Evolutionary conservation across 345 rosid genomes (phyloP), one percentile per base, ranked within the genome.

Genomic region (Moricandia moricandioides): DNA sequence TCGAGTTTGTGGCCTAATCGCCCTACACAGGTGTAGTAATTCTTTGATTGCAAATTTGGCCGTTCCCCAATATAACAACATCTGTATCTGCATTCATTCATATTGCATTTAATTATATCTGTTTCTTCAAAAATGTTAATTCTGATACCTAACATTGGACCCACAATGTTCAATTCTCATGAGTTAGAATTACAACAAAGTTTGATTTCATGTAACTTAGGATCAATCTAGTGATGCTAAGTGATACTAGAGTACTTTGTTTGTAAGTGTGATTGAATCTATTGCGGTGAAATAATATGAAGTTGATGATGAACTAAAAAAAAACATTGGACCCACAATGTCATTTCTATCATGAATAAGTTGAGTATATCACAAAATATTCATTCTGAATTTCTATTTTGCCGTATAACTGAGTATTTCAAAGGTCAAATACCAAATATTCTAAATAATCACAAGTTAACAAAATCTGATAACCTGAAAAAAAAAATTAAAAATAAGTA

Each of bases 311-410:
- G n/a, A n/a, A n/a, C n/a, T n/a, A n/a, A n/a, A n/a, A n/a, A n/a
- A n/a, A n/a, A 69, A 76, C 70, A 18, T 39, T 55, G 65, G 79
- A 76, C 79, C 75, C 65, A 62, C 65, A 47, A 26, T 67, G 72
- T 49, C 65, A 11, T 18, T 64, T 60, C 55, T 27, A n/a, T 64
- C 77, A 14, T 73, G 37, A 47, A 54, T 7, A 58, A 6, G 6
- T 14, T 33, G 27, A 14, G 11, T 37, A 56, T 35, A 16, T 58
- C 18, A 10, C 55, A 69, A 14, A 68, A 4, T 3, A 7, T 24
- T n/a, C 21, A 4, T 12, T 14, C 26, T 8, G 7, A 60, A 60
- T 13, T n/a, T 64, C 7, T 40, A 8, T 47, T 30, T 17, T 33
- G 27, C 51, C 4, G 13, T 59, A 52, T 39, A 27, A n/a, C 21